Base-by-base conservation (phyloP, 1,284 basidiomycete genomes). In the Marasmius oreades region DNA sequence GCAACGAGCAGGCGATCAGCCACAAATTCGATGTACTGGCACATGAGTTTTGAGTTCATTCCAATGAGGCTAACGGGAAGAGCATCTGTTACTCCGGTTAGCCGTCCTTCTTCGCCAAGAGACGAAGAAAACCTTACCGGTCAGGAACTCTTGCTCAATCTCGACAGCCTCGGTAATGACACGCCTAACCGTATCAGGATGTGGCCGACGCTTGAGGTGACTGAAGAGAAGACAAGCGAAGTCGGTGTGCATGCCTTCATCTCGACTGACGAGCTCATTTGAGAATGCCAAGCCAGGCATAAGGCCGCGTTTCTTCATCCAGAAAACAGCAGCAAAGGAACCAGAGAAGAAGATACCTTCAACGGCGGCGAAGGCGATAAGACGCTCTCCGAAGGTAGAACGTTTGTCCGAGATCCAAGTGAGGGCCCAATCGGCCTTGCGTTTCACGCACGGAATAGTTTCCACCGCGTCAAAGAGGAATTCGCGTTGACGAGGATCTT, bases 301-400 rank as follows among this genome's bases (percentile, higher is more conserved):
- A 44, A 98, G 80, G 47, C 96, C 95, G 52, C 96, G 90, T 78
- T 98, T 98, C 86, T 98, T 98, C 69, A 99, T 75, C 95, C 96
- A 98, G 73, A 98, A 98, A 73, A 98, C 95, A 42, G 94, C 90
- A 0, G 95, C 91, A 64, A 94, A 95, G 4, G 91, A 91, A n/a
- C 93, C 94, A 0, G 94, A 97, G 77, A 99, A 98, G 79, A 98
- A 98, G 66, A 98, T 98, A 48, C 95, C 95, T 75, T 98, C 96
- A 22, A 98, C 95, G 2, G 95, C 93, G 16, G 95, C 95, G 67
- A 98, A 98, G 2, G 96, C 96, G 31, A 98, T 82, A 7, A 98
- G 80, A 45, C 95, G 90, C 73, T 98, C 95, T 14, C 84, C 93
- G 63, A 98, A 98, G 0, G 87, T 88, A 0, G 94, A 92, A 1